These are phyloP conservation scores for Hordeum pubiflorum DNA, from an alignment of 202 grass and related monocot genomes.

Conservation along the genomic window DNA sequence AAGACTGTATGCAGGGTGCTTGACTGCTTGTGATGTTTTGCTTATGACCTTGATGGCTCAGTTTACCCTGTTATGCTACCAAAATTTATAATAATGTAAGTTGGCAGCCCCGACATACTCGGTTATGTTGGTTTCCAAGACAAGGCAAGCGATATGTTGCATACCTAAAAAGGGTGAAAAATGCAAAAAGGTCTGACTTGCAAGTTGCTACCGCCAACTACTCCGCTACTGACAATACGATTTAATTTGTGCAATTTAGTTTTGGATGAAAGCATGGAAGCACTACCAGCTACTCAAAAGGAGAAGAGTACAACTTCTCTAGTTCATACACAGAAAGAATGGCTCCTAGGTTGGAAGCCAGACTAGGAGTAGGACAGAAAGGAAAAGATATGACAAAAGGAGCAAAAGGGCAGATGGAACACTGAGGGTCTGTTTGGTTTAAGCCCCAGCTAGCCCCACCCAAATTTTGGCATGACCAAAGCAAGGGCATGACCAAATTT, in stretches of 20 bases:
- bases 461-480: too few relatives aligned
- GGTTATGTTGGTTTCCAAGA: background rate
- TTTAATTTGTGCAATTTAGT: background rate
- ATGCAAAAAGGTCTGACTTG: background rate
- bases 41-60: background rate
- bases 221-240: background rate
- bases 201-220: background rate
- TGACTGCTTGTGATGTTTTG: background rate
- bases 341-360: background rate
- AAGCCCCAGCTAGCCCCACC: too few relatives aligned
- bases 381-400: background rate
- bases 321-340: background rate
- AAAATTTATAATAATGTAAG: background rate
- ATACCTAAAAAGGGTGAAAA: background rate
- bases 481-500: too few relatives aligned
- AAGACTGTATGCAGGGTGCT: background rate
- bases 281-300: background rate
- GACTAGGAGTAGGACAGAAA: background rate
- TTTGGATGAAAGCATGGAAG: background rate
- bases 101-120: background rate
- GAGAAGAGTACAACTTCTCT: conserved; percentile 15
- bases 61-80: background rate
- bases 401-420: background rate
- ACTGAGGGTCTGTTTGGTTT: too few relatives aligned
- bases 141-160: background rate